phyloP scores from a whole-genome alignment of 768 basidiomycete species.

The Pisolithus albus region DNA sequence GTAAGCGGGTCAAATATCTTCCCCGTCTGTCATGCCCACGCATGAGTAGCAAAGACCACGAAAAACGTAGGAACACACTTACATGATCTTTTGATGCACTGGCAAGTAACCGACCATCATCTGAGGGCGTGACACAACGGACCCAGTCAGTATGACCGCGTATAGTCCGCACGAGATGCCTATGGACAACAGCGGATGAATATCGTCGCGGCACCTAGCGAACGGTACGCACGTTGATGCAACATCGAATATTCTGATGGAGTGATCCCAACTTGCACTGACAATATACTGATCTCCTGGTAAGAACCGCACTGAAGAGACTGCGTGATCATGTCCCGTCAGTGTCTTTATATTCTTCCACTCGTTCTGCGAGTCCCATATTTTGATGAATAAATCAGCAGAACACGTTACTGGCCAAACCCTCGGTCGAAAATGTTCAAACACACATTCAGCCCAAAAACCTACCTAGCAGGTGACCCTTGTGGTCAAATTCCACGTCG shows the following conservation, averaged over 20 bases:
- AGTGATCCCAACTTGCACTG: slow-evolving; percentile 82
- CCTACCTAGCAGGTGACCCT: slow-evolving; percentile 75
- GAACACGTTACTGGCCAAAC: slow-evolving; percentile 48
- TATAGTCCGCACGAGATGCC: slow-evolving; percentile 72
- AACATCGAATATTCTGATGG: slow-evolving; percentile 82
- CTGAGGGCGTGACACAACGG: slow-evolving; percentile 54
- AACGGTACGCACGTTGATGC: slow-evolving; percentile 61
- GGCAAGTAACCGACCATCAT: slow-evolving; percentile 67
- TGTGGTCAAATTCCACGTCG: slow-evolving; percentile 85
- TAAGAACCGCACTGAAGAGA: slow-evolving; percentile 80
- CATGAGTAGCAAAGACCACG: neutral
- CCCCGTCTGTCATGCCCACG: slow-evolving; percentile 47
- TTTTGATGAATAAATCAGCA: slow-evolving; percentile 83
- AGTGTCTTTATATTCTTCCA: slow-evolving; percentile 87
- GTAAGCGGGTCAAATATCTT: slow-evolving; percentile 67
- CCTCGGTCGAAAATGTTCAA: slow-evolving; percentile 2
- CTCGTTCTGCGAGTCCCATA: slow-evolving; percentile 87
- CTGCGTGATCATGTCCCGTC: slow-evolving; percentile 86
- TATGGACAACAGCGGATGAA: slow-evolving; percentile 24
- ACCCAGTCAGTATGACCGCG: slow-evolving; percentile 83
- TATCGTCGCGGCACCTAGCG: neutral
- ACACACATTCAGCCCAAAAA: slow-evolving; percentile 3
- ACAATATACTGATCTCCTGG: slow-evolving; percentile 80
- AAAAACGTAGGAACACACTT: slow-evolving; percentile 16
- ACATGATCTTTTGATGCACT: slow-evolving; percentile 90